Conservation (phyloP, 2,329 filamentous ascomycete species). For the Penicillium sp. region DNA sequence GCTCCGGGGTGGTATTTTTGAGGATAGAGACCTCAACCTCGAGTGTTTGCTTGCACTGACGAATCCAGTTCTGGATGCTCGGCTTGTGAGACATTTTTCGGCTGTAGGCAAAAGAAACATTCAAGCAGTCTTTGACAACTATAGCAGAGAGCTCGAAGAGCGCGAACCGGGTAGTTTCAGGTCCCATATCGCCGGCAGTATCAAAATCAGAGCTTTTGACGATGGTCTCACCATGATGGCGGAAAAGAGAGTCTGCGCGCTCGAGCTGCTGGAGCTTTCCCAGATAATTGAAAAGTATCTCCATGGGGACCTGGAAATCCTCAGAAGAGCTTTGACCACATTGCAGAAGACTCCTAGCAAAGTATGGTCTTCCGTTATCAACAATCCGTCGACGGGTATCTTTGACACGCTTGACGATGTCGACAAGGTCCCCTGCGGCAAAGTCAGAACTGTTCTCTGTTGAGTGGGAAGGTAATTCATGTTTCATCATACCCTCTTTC, state of each 20-base stretch:
- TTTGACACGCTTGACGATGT: conserved; percentile 35
- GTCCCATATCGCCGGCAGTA: conserved; percentile 42
- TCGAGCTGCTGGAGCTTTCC: conserved; percentile 41
- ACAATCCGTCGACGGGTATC: conserved; percentile 33
- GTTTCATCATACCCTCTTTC: conserved; percentile 17
- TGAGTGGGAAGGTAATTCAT: too few species aligned
- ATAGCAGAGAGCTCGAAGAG: conserved; percentile 49
- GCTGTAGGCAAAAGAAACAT: conserved; percentile 48
- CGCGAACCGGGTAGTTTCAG: conserved; percentile 41
- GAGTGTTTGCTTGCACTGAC: conserved; percentile 34
- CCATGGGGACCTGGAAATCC: conserved; percentile 35
- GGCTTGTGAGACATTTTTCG: conserved; percentile 41
- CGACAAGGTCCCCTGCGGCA: conserved; percentile 17
- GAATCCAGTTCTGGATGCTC: conserved; percentile 40
- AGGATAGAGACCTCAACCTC: conserved; percentile 23
- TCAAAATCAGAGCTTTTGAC: conserved; percentile 25
- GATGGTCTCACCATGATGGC: conserved; percentile 31
- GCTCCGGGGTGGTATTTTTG: conserved; percentile 24
- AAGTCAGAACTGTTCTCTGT: conserved; percentile 6
- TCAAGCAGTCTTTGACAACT: conserved; percentile 42
- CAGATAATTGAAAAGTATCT: conserved; percentile 39
- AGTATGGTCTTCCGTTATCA: conserved; percentile 31
- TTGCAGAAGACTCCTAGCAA: conserved; percentile 27
- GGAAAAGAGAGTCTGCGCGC: conserved; percentile 39
- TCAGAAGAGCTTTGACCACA: conserved; percentile 25